phyloP scores from a whole-genome alignment of 176 grass and related monocot genomes.

The Luzula sylvatica region DNA sequence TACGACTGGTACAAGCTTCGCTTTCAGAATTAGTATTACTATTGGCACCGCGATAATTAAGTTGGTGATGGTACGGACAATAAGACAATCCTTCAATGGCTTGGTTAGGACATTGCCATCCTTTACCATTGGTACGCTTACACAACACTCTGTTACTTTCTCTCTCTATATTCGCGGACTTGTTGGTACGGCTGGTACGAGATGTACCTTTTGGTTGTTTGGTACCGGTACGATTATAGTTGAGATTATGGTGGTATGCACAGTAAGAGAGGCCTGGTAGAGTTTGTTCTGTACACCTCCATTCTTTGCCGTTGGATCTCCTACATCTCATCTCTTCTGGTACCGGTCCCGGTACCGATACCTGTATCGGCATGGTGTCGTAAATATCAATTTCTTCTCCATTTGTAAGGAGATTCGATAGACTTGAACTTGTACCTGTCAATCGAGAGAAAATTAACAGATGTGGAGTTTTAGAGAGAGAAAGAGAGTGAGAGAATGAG shows the following conservation, averaged over 20 bases:
- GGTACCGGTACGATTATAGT: conserved; percentile 5
- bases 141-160: not conserved
- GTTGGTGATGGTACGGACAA: conserved; percentile 20
- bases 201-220: conserved; percentile 2
- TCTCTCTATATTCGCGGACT: not conserved
- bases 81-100: conserved; percentile 20
- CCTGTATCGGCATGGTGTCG: too few relatives aligned
- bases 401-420: too few relatives aligned
- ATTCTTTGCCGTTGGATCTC: conserved; percentile 18
- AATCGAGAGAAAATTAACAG: too few relatives aligned
- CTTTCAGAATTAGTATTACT: not conserved
- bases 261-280: conserved; percentile 22
- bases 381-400: too few relatives aligned
- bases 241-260: conserved; percentile 36
- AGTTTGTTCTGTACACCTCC: conserved; percentile 18
- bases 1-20: not conserved
- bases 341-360: not conserved
- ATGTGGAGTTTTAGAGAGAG: too few relatives aligned
- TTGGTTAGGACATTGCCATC: conserved; percentile 18
- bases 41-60: conserved; percentile 12
- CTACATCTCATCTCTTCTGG: conserved; percentile 9
- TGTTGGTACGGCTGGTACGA: conserved; percentile 3
- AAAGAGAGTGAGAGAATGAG: too few relatives aligned
- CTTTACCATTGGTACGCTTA: conserved; percentile 15
- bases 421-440: too few relatives aligned